These are phyloP conservation scores for Xylariaceae sp. DNA, from an alignment of 2,329 filamentous ascomycete genomes.

Conservation along the genomic window DNA sequence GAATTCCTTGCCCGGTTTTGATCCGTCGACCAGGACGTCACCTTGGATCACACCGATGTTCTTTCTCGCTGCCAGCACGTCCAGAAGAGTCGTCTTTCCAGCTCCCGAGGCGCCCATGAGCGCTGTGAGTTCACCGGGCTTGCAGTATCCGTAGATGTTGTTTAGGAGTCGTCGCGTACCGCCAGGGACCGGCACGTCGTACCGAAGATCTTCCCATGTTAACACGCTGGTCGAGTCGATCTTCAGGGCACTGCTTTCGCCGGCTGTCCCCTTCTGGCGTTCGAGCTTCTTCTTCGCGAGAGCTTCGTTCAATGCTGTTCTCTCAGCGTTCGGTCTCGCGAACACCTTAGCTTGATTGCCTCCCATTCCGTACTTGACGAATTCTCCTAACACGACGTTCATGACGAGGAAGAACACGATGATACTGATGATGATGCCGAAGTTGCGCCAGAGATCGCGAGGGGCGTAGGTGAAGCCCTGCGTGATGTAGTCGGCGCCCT, in stretches of 20 bases:
- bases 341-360: conserved; percentile 79
- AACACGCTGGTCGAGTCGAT: conserved; percentile 62
- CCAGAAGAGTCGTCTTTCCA: conserved; percentile 79
- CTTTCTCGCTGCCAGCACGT: conserved; percentile 62
- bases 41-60: conserved; percentile 56
- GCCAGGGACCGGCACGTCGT: conserved; percentile 59
- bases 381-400: conserved; percentile 74
- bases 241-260: conserved; percentile 45
- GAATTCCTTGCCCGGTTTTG: conserved; percentile 54
- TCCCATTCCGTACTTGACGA: conserved; percentile 70
- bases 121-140: conserved; percentile 70
- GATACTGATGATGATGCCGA: conserved; percentile 71
- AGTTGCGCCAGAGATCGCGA: conserved; percentile 73
- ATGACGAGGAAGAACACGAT: conserved; percentile 69
- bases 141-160: conserved; percentile 62
- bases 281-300: conserved; percentile 55
- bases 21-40: conserved; percentile 53
- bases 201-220: conserved; percentile 82
- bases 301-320: conserved; percentile 58
- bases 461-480: conserved; percentile 62
- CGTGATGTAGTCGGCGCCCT: conserved; percentile 64
- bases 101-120: conserved; percentile 82
- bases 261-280: conserved; percentile 44
- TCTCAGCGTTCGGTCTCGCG: conserved; percentile 62
- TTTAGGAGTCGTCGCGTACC: conserved; percentile 53